Conservation (phyloP, 2,329 filamentous ascomycete genomes). For the Neonectria punicea region DNA sequence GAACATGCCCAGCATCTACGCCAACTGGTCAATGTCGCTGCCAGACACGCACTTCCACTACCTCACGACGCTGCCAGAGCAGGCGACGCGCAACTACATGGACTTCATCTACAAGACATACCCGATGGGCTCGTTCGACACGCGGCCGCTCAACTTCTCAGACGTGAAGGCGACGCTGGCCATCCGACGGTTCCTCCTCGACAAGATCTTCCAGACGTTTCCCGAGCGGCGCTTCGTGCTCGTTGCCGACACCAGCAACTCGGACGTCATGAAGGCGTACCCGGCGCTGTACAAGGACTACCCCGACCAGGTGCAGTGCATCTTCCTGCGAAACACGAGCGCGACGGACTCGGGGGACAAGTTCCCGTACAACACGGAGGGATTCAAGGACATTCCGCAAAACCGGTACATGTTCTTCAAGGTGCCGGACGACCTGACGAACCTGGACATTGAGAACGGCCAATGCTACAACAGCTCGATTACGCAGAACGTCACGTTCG, state of each 20-base stretch:
- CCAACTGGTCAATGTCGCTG: slow-evolving; percentile 76
- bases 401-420: slow-evolving; percentile 83
- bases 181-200: slow-evolving; percentile 75
- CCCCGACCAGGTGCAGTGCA: slow-evolving; percentile 79
- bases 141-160: slow-evolving; percentile 82
- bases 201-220: slow-evolving; percentile 79
- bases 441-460: slow-evolving; percentile 74
- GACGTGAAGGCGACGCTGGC: slow-evolving; percentile 76
- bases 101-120: slow-evolving; percentile 83
- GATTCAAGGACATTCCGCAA: slow-evolving; percentile 74
- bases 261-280: slow-evolving; percentile 77
- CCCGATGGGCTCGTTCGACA: slow-evolving; percentile 81
- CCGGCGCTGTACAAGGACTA: slow-evolving; percentile 71
- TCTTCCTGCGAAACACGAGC: slow-evolving; percentile 79
- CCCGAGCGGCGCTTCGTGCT: slow-evolving; percentile 80
- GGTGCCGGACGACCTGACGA: slow-evolving; percentile 73
- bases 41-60: slow-evolving; percentile 83
- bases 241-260: slow-evolving; percentile 80
- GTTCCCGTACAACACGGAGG: slow-evolving; percentile 80
- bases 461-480: slow-evolving; percentile 74
- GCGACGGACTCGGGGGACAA: slow-evolving; percentile 73
- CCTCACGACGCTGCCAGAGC: slow-evolving; percentile 82
- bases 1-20: slow-evolving; percentile 84
- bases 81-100: slow-evolving; percentile 82
- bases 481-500: slow-evolving; percentile 77